These are phyloP conservation scores for Boletus rubroflammeus DNA, from an alignment of 768 basidiomycete species.

Conservation along the genomic window DNA sequence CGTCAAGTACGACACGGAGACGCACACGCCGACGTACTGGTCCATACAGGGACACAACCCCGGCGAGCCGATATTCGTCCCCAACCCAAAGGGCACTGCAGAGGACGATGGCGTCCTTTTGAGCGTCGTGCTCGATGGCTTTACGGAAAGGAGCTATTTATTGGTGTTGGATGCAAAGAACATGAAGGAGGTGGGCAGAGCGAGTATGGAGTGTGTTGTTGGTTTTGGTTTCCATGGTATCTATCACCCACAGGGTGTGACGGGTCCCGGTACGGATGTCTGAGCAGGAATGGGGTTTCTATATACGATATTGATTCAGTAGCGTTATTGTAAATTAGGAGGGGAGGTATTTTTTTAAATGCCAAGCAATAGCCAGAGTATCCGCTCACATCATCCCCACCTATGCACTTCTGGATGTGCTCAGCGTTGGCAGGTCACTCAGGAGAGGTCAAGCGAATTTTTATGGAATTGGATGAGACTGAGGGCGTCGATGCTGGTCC, in stretches of 20 bases:
- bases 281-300: slow-evolving; percentile 2
- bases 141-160: slow-evolving; percentile 30
- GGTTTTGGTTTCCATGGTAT: slow-evolving; percentile 38
- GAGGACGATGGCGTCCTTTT: slow-evolving; percentile 39
- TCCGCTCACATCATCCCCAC: too few species aligned
- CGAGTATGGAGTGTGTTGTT: slow-evolving; percentile 32
- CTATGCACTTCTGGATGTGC: background rate
- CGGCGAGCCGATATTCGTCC: slow-evolving; percentile 38
- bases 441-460: too few species aligned
- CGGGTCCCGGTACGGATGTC: slow-evolving; percentile 19
- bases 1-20: slow-evolving; percentile 35
- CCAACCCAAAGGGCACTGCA: slow-evolving; percentile 23
- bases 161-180: slow-evolving; percentile 35
- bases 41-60: slow-evolving; percentile 28
- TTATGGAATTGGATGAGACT: background rate
- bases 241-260: slow-evolving; percentile 10
- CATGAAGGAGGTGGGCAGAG: slow-evolving; percentile 37
- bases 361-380: background rate
- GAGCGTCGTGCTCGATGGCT: slow-evolving; percentile 36
- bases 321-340: slow-evolving; percentile 1
- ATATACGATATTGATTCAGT: background rate
- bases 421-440: background rate
- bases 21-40: slow-evolving; percentile 27
- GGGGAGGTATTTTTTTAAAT: background rate
- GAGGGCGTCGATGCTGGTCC: too few species aligned